Evolutionary conservation across 106 monocot genomes (phyloP).

Genomic region (Alisma plantagoaquatica): DNA sequence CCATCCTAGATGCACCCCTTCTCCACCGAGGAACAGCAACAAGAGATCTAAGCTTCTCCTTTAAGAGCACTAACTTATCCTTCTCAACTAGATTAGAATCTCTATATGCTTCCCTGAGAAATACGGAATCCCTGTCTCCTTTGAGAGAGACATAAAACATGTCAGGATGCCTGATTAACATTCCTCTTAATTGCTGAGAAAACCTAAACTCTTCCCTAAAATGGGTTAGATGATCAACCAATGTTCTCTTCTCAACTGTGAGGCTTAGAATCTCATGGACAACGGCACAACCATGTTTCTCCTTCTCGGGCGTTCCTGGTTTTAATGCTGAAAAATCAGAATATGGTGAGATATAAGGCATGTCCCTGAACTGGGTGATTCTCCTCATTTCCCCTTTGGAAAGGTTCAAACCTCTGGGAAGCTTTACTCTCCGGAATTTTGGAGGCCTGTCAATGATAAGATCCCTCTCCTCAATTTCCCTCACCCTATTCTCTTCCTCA

Average conservation of each 20-base stretch:
- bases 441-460: conserved; percentile 83
- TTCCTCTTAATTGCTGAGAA: conserved; percentile 86
- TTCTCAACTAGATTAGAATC: conserved; percentile 86
- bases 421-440: conserved; percentile 65
- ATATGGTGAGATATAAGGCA: conserved; percentile 89
- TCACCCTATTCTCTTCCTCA: conserved; percentile 59
- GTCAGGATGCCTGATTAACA: conserved; percentile 91
- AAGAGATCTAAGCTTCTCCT: conserved; percentile 88
- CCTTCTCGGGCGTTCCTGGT: conserved; percentile 62
- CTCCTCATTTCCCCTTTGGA: conserved; percentile 85
- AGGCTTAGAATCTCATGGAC: conserved; percentile 90
- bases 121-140: conserved; percentile 93
- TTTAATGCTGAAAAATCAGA: conserved; percentile 67
- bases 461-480: conserved; percentile 64
- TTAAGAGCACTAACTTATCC: conserved; percentile 57
- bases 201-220: conserved; percentile 94
- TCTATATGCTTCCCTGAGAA: conserved; percentile 87
- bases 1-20: conserved; percentile 14
- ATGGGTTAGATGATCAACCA: conserved; percentile 94
- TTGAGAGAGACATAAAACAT: conserved; percentile 97
- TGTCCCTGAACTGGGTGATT: conserved; percentile 55
- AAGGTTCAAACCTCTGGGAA: conserved; percentile 70
- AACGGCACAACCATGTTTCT: conserved; percentile 81
- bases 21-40: conserved; percentile 54
- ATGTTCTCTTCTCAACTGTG: conserved; percentile 78